phyloP scores from a whole-genome alignment of 2,329 filamentous ascomycete species.

The Cercospora sp. region DNA sequence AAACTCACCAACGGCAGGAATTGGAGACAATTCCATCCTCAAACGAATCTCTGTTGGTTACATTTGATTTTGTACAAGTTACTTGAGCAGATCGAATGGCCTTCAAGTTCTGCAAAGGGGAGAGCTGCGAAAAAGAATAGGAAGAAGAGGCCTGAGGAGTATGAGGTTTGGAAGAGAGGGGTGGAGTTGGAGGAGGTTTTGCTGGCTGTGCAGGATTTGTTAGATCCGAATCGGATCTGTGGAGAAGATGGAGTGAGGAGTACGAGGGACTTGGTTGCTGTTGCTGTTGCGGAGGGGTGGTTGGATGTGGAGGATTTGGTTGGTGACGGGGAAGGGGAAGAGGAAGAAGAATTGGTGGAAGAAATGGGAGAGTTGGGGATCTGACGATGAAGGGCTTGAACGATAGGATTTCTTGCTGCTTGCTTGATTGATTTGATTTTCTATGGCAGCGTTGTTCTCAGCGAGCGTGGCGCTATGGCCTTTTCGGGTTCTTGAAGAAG shows the following conservation, averaged over 20 bases:
- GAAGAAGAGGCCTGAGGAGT: conserved; percentile 19
- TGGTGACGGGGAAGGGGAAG: conserved; percentile 27
- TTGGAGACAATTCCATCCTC: conserved; percentile 59
- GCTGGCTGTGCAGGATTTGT: conserved; percentile 39
- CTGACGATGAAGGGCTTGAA: background rate
- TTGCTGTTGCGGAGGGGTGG: conserved; percentile 40
- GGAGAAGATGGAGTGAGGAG: conserved; percentile 26
- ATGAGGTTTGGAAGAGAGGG: conserved; percentile 39
- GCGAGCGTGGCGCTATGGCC: background rate
- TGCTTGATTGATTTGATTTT: background rate
- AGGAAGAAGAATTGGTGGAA: conserved; percentile 10
- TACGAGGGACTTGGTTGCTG: conserved; percentile 35
- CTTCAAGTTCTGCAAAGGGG: conserved; percentile 22
- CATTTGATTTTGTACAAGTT: conserved; percentile 61
- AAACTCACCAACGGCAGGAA: conserved; percentile 9
- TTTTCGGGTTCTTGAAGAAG: background rate
- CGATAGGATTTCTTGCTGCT: background rate
- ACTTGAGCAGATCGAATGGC: conserved; percentile 45
- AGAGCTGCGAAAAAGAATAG: conserved; percentile 25
- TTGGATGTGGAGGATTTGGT: conserved; percentile 40
- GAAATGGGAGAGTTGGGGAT: conserved; percentile 24
- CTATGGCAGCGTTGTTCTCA: background rate
- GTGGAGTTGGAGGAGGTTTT: conserved; percentile 42
- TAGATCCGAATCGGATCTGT: conserved; percentile 40
- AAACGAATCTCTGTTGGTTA: conserved; percentile 64